Percentiles rank a stretch among this genome's conserved stretches.
phyloP scores from a whole-genome alignment of 2,329 filamentous ascomycete genomes.

The Ustilaginoidea virens region DNA sequence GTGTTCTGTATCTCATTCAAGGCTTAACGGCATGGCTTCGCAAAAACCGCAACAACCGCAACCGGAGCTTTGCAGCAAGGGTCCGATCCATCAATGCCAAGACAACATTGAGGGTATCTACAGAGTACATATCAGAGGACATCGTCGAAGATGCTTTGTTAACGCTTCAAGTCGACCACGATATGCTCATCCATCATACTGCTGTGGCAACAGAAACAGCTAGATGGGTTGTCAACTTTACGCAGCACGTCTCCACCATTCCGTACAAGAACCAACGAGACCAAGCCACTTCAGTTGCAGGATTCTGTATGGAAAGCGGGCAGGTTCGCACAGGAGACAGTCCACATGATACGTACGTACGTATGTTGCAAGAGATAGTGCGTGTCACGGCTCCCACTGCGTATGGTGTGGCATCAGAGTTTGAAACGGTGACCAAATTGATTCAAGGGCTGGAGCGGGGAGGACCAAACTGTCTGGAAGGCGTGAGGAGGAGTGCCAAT shows the following conservation, averaged over 20 bases:
- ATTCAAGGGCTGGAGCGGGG: constrained; percentile 39
- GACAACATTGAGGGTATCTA: constrained; percentile 13
- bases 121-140: constrained; percentile 48
- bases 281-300: constrained; percentile 32
- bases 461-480: constrained; percentile 47
- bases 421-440: constrained; percentile 40
- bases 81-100: constrained; percentile 33
- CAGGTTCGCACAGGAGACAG: constrained; percentile 59
- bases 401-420: constrained; percentile 49
- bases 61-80: constrained; percentile 50
- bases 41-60: constrained; percentile 51
- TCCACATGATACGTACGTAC: constrained; percentile 49
- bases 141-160: constrained; percentile 56
- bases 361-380: constrained; percentile 62
- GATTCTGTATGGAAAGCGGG: constrained; percentile 67
- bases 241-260: constrained; percentile 62
- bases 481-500: constrained; percentile 41
- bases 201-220: constrained; percentile 44
- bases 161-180: constrained; percentile 51
- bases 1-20: constrained; percentile 57
- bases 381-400: constrained; percentile 60
- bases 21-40: constrained; percentile 50
- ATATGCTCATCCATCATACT: constrained; percentile 56
- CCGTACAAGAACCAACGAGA: constrained; percentile 49
- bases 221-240: constrained; percentile 58